These are phyloP conservation scores for Aspergillus felis DNA, from an alignment of 2,329 filamentous ascomycete genomes.

Conservation along the genomic window DNA sequence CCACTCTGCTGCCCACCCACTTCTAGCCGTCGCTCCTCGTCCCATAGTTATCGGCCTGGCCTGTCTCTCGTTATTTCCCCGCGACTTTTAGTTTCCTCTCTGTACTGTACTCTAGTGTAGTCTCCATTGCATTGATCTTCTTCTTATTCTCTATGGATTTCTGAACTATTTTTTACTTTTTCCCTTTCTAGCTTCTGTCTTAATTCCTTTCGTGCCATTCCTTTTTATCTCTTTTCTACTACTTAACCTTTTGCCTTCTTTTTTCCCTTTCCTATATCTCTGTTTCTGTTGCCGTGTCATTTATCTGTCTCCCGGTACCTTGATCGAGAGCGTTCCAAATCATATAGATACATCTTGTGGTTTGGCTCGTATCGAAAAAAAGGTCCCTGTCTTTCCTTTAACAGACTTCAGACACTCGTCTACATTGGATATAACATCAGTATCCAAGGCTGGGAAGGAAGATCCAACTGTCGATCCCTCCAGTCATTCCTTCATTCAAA, in stretches of 20 bases:
- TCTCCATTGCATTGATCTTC: conserved; percentile 19
- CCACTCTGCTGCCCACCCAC: conserved; percentile 19
- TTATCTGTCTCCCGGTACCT: conserved; percentile 21
- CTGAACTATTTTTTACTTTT: conserved; percentile 22
- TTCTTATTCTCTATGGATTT: conserved; percentile 27
- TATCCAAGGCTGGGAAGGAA: conserved; percentile 1
- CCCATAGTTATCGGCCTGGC: conserved; percentile 21
- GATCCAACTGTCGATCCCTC: conserved; percentile 16
- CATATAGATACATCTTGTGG: conserved; percentile 7
- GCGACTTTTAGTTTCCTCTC: conserved; percentile 22
- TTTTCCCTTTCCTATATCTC: conserved; percentile 5
- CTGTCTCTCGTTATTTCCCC: conserved; percentile 32
- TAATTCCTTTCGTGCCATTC: conserved; percentile 17
- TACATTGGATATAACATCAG: not conserved
- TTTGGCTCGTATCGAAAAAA: conserved; percentile 21
- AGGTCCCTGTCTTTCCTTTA: conserved; percentile 36
- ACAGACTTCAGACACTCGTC: not conserved
- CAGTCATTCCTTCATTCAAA: conserved; percentile 33
- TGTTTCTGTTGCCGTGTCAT: not conserved
- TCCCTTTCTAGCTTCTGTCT: conserved; percentile 16
- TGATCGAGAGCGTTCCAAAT: conserved; percentile 16
- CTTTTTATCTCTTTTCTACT: conserved; percentile 20
- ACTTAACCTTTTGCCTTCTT: conserved; percentile 14
- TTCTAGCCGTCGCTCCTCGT: conserved; percentile 11
- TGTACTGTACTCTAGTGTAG: not conserved